Base-by-base conservation (phyloP, 2,329 filamentous ascomycete species). In the Trichoderma guizhouense region DNA sequence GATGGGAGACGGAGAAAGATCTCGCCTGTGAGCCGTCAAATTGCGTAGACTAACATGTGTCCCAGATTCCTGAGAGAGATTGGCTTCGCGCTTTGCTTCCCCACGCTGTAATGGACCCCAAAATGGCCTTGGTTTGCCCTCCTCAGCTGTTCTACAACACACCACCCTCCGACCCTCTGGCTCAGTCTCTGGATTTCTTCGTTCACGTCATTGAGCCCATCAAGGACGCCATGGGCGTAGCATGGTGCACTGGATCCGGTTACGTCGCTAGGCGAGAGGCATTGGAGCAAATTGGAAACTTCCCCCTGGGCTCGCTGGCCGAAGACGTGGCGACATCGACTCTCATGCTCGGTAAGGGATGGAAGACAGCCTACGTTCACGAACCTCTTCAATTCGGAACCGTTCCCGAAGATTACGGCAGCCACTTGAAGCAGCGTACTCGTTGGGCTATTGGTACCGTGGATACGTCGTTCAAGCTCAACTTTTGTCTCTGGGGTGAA, bases 191-290 rank as follows among this genome's bases (percentile, higher is more conserved):
- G 57, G 85, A 89, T 75, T 86, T 86, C 73, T 90, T 90, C 77
- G 86, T 88, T 11, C 86, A 89, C 77, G 79, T 85, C 34, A 84
- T 85, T 51, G 84, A 85, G 77, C 84, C 84, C 36, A 84, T 85
- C 79, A 85, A 85, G 80, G 84, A 85, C 72, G 76, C 84, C n/a
- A 79, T 85, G 58, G 83, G 86, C 64, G 86, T 88, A 5, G 88
- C 88, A n/a, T 89, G 88, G 85, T 90, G 88, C 75, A 89, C 87
- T n/a, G 89, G 89, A 5, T 90, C 89, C 6, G 89, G 89, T 7
- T 91, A 89, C 74, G 81, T 88, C 5, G 84, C 86, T 32, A 87
- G 89, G 4, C 87, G 89, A n/a, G 79, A 84, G 68, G 89, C 89
- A 7, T 81, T 91, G 5, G 86, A 89, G 21, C 83, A 86, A 24